phyloP scores from a whole-genome alignment of 148 eudicot species.

The Selenicereus undatus region DNA sequence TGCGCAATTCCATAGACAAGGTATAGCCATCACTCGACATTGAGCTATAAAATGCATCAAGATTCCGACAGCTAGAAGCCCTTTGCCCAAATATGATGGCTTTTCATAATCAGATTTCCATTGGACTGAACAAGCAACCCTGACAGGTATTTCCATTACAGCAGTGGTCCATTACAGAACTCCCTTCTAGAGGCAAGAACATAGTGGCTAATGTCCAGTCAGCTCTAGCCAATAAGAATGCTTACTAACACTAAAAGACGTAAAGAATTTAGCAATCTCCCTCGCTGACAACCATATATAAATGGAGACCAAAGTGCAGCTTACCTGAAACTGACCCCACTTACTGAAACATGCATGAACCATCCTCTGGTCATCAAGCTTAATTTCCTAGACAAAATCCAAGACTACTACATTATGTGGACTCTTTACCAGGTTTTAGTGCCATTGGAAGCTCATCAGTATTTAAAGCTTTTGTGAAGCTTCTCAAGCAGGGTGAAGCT shows the following conservation, averaged over 20 bases:
- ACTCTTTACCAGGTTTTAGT: not conserved
- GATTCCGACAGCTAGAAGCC: not conserved
- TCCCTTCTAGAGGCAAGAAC: not conserved
- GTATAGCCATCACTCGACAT: not conserved
- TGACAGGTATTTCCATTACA: not conserved
- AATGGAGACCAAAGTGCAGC: not conserved
- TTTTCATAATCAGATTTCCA: not conserved
- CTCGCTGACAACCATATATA: not conserved
- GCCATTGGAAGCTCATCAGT: not conserved
- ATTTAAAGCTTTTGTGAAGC: not conserved
- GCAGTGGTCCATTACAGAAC: not conserved
- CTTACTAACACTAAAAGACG: not conserved
- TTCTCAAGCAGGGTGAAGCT: not conserved
- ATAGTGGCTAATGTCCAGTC: not conserved
- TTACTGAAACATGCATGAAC: too few relatives aligned
- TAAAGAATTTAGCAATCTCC: not conserved
- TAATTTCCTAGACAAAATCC: not conserved
- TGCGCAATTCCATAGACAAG: not conserved
- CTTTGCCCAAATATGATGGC: not conserved
- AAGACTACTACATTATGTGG: not conserved
- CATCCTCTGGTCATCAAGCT: not conserved
- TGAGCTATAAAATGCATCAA: not conserved
- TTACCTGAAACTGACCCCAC: too few relatives aligned
- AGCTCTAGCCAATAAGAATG: not conserved
- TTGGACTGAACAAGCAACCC: not conserved